Evolutionary conservation across 306 rosid genomes (phyloP), one percentile per base, ranked within the genome.

Genomic region (Spatholobus suberectus): DNA sequence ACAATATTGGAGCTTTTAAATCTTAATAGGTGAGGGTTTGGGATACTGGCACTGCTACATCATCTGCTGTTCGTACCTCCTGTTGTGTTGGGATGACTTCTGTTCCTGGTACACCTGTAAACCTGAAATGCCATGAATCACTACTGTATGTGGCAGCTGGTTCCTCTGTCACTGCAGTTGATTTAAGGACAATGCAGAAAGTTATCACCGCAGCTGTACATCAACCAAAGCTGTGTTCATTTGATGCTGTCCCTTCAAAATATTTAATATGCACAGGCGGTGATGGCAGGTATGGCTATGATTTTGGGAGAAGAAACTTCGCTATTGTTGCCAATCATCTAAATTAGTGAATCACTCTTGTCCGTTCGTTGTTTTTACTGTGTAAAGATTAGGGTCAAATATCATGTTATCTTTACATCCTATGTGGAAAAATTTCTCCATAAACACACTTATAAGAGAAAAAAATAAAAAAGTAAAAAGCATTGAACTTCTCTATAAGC

Each of bases 51-150:
- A 6, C 55, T 1, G 82, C 91, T 72, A 40, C 89, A 63, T 84
- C 93, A 57, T 87, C 98, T 32, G 66, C 89, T 62, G 85, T 35
- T 62, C 96, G 91, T 77, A 87, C 94, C 18, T 87, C 97, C n/a
- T 85, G 87, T 81, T 94, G 97, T 62, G 98, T 92, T 80, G 98
- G 98, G 74, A 90, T 82, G 94, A 83, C 94, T 52, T 83, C 91
- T 79, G 44, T 90, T 86, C 83, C 80, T 29, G 97, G 94, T 21
- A 52, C 81, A 54, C 92, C 97, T 49, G 40, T 91, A 47, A 84
- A 83, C 89, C 81, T 94, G 83, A 91, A 87, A 88, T 91, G 98
- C 84, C 91, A 93, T 70, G 98, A 94, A 69, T 83, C 97, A 5
- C 58, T 94, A 83, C 55, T 93, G 77, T 93, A 89, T 85, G 87